Evolutionary conservation across 805 yeast genomes (phyloP).

Genomic region (Starmerella sp.): DNA sequence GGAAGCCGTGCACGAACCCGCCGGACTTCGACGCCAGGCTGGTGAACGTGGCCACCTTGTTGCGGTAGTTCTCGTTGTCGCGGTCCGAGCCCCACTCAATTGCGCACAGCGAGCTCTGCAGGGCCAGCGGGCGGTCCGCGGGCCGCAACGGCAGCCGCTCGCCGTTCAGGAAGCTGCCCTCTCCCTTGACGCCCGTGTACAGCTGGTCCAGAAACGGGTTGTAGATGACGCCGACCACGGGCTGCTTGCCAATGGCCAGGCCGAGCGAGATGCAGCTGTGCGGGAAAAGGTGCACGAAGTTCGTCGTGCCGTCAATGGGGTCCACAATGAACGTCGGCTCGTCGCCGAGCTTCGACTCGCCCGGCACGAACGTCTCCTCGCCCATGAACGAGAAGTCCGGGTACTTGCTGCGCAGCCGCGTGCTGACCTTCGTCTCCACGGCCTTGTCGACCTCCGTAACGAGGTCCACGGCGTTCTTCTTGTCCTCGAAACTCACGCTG

Average conservation of each 20-base stretch:
- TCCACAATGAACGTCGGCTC: slow-evolving; percentile 56
- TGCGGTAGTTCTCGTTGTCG: slow-evolving; percentile 39
- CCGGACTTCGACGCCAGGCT: slow-evolving; percentile 41
- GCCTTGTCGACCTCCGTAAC: slow-evolving; percentile 52
- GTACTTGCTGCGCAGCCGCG: slow-evolving; percentile 29
- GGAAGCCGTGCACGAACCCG: slow-evolving; percentile 50
- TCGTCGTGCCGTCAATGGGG: slow-evolving; percentile 57
- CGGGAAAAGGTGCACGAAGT: slow-evolving; percentile 53
- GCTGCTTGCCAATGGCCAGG: slow-evolving; percentile 37
- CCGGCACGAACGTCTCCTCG: slow-evolving; percentile 47
- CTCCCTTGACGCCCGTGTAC: slow-evolving; percentile 44
- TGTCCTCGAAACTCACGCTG: slow-evolving; percentile 39
- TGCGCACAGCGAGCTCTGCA: slow-evolving; percentile 46
- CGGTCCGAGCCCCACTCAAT: slow-evolving; percentile 55
- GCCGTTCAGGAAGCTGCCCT: slow-evolving; percentile 45
- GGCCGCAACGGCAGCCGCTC: slow-evolving; percentile 32
- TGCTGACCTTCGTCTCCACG: slow-evolving; percentile 38
- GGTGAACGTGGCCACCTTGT: slow-evolving; percentile 40
- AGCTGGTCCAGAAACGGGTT: slow-evolving; percentile 47
- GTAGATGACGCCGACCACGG: slow-evolving; percentile 56
- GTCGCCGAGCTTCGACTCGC: slow-evolving; percentile 36
- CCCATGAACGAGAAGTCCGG: slow-evolving; percentile 49
- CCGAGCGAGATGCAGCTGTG: slow-evolving; percentile 53
- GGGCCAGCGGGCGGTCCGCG: slow-evolving; percentile 31
- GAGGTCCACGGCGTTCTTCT: slow-evolving; percentile 49